Percentiles rank a stretch among this genome's conserved stretches.
These are phyloP conservation scores for Russula brevipes DNA, from an alignment of 768 basidiomycete genomes.

Conservation along the genomic window DNA sequence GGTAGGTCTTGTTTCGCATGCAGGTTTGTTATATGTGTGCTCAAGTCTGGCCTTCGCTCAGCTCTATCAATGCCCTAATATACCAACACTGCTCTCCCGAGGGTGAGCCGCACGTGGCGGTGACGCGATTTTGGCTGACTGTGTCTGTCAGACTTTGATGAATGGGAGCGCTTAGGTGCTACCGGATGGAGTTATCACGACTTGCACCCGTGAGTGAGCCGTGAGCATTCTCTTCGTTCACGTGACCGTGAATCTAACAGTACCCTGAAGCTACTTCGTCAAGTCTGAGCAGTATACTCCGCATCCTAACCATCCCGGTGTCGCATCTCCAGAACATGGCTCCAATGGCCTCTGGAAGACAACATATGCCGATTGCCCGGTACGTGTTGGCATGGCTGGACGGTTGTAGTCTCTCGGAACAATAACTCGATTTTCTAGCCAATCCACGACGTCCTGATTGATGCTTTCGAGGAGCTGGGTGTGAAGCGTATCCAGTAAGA, in stretches of 20 bases:
- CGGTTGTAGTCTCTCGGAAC: not conserved
- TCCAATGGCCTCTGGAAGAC: slow-evolving; percentile 17
- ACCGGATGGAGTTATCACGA: slow-evolving; percentile 26
- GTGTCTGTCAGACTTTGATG: slow-evolving; percentile 19
- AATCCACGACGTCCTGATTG: slow-evolving; percentile 13
- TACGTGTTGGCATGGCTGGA: not conserved
- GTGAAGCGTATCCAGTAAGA: slow-evolving; percentile 16
- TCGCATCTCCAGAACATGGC: slow-evolving; percentile 15
- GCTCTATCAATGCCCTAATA: slow-evolving; percentile 19
- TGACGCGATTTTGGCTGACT: not conserved
- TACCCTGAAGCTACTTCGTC: slow-evolving; percentile 19
- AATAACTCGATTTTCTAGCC: slow-evolving; percentile 2
- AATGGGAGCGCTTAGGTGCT: slow-evolving; percentile 27
- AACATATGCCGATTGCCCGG: not conserved
- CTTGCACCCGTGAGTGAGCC: slow-evolving; percentile 24
- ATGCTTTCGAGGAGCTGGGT: slow-evolving; percentile 19
- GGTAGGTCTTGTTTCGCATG: not conserved
- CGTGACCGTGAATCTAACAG: not conserved
- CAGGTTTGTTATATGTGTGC: not conserved
- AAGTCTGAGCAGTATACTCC: slow-evolving; percentile 22
- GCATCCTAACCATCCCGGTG: slow-evolving; percentile 5
- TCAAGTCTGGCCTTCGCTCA: not conserved
- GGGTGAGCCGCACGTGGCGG: not conserved
- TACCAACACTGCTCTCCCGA: slow-evolving; percentile 23
- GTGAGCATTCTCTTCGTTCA: not conserved